phyloP scores from a whole-genome alignment of 805 yeast genomes.

The Saccharomycopsis fermentans region DNA sequence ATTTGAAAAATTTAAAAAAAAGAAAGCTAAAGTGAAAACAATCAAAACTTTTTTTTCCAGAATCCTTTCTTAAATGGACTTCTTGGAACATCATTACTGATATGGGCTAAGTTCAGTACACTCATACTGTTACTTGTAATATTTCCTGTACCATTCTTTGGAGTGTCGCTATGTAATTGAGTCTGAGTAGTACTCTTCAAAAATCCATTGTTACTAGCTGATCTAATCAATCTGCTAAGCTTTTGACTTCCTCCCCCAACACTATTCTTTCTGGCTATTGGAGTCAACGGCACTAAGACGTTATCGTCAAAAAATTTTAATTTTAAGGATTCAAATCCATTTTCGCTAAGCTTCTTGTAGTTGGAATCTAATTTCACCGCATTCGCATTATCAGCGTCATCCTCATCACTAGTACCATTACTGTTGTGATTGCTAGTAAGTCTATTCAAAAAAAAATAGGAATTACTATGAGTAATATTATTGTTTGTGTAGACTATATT shows the following conservation, averaged over 20 bases:
- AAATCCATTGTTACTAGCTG: constrained; percentile 24
- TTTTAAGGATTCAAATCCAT: constrained; percentile 12
- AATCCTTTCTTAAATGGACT: constrained; percentile 14
- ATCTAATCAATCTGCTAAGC: constrained; percentile 21
- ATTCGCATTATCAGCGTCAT: neutral
- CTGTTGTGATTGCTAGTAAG: neutral
- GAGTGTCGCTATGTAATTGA: neutral
- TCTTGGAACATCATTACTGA: neutral
- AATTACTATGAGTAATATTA: neutral
- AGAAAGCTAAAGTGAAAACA: neutral
- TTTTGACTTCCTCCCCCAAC: constrained; percentile 15
- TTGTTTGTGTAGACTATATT: neutral
- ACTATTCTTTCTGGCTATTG: neutral
- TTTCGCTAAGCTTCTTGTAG: constrained; percentile 9
- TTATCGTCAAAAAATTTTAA: constrained; percentile 4
- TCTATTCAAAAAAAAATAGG: neutral
- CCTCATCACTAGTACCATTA: neutral
- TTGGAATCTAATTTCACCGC: constrained; percentile 5
- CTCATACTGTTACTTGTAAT: neutral
- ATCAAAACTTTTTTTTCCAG: constrained; percentile 7
- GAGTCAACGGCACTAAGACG: neutral
- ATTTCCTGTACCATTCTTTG: neutral
- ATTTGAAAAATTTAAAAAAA: neutral
- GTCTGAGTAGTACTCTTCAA: neutral
- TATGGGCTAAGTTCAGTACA: neutral